A percentile compares a stretch with the other conserved stretches of the same genome.
Conservation (phyloP, 1,139 yeast genomes). For the Debaryomyces udenii region DNA sequence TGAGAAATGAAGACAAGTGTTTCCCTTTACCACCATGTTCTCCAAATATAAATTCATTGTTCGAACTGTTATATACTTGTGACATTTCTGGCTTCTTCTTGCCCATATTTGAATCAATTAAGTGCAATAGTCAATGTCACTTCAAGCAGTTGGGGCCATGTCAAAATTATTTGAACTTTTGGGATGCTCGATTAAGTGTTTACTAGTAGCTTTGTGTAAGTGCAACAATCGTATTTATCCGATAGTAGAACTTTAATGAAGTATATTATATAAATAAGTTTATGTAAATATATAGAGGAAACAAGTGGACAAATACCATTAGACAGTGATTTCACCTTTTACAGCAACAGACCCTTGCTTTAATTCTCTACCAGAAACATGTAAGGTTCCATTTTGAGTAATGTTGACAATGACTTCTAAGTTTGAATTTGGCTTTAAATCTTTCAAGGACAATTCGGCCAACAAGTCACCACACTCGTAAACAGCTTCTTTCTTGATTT, state of each 20-base stretch:
- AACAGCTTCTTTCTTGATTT: constrained; percentile 70
- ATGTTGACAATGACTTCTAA: constrained; percentile 84
- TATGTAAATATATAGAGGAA: constrained; percentile 6
- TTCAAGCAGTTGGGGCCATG: not conserved
- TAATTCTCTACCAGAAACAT: constrained; percentile 80
- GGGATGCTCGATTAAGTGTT: not conserved
- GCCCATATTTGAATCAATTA: constrained; percentile 30
- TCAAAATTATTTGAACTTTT: not conserved
- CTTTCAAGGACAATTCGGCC: constrained; percentile 78
- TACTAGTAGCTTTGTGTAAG: constrained; percentile 7
- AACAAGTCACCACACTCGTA: constrained; percentile 75
- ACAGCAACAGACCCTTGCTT: constrained; percentile 64
- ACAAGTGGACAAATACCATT: not conserved
- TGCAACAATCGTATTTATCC: not conserved
- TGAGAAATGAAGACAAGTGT: constrained; percentile 59
- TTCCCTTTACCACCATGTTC: constrained; percentile 72
- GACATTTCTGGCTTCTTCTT: constrained; percentile 60
- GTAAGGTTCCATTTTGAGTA: constrained; percentile 80
- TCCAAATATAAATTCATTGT: constrained; percentile 66
- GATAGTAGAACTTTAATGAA: too few relatives aligned
- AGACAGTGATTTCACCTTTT: constrained; percentile 46
- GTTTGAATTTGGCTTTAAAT: constrained; percentile 65
- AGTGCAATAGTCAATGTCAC: too few relatives aligned
- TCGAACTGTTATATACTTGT: constrained; percentile 51
- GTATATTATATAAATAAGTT: constrained; percentile 5